Evolutionary conservation across 2,329 filamentous ascomycete species (phyloP).

Genomic region (Sporothrix curviconia): DNA sequence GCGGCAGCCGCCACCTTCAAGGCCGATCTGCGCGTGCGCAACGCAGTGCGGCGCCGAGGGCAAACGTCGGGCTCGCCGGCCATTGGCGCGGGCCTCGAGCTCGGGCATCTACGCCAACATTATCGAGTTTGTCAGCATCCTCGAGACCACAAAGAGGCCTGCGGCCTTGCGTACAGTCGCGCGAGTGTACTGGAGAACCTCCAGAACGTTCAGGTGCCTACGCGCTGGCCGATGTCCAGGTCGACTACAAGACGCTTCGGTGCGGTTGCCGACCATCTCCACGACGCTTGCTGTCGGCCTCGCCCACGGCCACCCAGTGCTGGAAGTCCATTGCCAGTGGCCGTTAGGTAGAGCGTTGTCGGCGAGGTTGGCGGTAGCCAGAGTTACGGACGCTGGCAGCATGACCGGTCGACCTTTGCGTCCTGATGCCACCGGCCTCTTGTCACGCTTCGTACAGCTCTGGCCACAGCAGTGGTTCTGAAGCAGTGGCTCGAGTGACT

Average conservation of each 20-base stretch:
- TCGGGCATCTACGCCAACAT: slow-evolving; percentile 46
- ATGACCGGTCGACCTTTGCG: no score
- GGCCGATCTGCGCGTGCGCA: slow-evolving; percentile 45
- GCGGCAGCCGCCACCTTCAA: slow-evolving; percentile 41
- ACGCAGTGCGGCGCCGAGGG: slow-evolving; percentile 38
- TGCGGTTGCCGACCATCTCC: slow-evolving; percentile 35
- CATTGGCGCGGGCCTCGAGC: slow-evolving; percentile 36
- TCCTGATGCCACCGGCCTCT: no score
- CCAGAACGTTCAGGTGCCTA: slow-evolving; percentile 35
- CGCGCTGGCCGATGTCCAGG: slow-evolving; percentile 29
- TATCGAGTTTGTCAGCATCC: slow-evolving; percentile 43
- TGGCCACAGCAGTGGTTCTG: neutral
- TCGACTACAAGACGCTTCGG: slow-evolving; percentile 33
- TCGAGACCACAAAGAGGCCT: slow-evolving; percentile 32
- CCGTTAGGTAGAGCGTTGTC: no score
- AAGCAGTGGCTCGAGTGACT: no score
- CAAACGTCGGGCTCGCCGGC: slow-evolving; percentile 25
- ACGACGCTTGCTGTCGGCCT: slow-evolving; percentile 32
- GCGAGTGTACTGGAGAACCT: slow-evolving; percentile 34
- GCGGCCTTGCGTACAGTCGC: slow-evolving; percentile 30
- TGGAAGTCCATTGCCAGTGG: slow-evolving; percentile 17
- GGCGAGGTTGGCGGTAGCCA: neutral
- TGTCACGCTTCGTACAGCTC: neutral
- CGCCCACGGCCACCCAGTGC: slow-evolving; percentile 33
- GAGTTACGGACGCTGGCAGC: no score